Conservation (phyloP, 2,329 filamentous ascomycete genomes). For the Anthostomella pinea region DNA sequence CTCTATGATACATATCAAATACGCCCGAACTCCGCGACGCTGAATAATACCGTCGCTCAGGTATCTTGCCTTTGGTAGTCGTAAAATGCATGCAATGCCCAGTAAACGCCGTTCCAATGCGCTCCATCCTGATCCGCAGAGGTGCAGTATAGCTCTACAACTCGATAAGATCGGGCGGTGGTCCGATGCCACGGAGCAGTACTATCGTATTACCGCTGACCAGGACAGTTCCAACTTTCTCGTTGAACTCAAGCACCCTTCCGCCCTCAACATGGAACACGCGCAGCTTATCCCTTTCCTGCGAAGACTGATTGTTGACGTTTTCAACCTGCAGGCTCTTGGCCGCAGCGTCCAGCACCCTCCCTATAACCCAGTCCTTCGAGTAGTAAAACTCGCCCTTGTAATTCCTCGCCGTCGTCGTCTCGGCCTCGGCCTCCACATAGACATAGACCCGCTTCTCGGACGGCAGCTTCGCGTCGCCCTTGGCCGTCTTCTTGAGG, state of each 20-base stretch:
- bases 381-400: conserved; percentile 79
- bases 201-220: conserved; percentile 88
- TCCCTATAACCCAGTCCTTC: conserved; percentile 84
- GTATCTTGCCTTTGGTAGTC: too few species aligned
- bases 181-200: conserved; percentile 78
- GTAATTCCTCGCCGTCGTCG: conserved; percentile 78
- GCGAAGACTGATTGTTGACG: conserved; percentile 72
- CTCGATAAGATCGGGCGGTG: conserved; percentile 71
- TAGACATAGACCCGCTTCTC: conserved; percentile 90
- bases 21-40: too few species aligned
- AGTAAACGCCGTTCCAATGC: conserved; percentile 22
- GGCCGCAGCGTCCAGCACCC: conserved; percentile 76
- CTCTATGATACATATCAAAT: too few species aligned
- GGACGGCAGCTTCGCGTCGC: conserved; percentile 73
- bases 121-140: conserved; percentile 7
- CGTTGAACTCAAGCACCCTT: conserved; percentile 78
- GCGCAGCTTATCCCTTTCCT: conserved; percentile 75
- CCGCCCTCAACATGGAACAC: conserved; percentile 94
- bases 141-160: conserved; percentile 31
- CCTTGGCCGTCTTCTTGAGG: conserved; percentile 85
- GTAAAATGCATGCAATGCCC: conserved; percentile 16
- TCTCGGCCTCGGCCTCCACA: conserved; percentile 87
- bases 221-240: conserved; percentile 73
- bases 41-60: too few species aligned
- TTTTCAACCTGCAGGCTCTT: conserved; percentile 77